Evolutionary conservation across 768 basidiomycete species (phyloP).

Genomic region (Serendipita sp.): DNA sequence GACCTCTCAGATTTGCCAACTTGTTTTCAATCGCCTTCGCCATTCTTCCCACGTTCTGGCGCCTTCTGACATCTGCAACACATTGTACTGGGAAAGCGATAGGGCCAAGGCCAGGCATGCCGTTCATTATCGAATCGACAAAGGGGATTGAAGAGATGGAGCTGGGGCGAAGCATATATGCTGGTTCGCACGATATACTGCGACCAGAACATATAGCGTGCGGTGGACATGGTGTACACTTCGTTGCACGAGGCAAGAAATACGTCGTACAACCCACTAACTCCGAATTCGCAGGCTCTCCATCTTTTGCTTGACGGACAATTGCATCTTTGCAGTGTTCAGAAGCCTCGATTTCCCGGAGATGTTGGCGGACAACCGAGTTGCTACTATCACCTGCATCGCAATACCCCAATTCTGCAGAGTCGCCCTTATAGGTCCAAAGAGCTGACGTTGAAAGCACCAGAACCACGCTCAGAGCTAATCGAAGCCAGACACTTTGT

Average conservation of each 20-base stretch:
- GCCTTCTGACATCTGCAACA: constrained; percentile 59
- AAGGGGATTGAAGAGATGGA: constrained; percentile 15
- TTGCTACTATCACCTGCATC: constrained; percentile 48
- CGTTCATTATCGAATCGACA: constrained; percentile 36
- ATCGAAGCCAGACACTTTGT: not conserved
- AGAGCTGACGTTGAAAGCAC: not conserved
- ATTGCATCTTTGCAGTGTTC: constrained; percentile 30
- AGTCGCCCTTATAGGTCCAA: constrained; percentile 42
- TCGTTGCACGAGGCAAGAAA: constrained; percentile 33
- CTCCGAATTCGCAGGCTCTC: constrained; percentile 19
- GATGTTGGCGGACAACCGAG: constrained; percentile 31
- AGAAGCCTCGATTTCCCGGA: constrained; percentile 28
- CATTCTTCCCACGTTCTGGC: constrained; percentile 51
- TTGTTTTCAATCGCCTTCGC: constrained; percentile 53
- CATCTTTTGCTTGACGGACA: constrained; percentile 15
- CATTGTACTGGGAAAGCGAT: constrained; percentile 63
- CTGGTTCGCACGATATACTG: constrained; percentile 46
- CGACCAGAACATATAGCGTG: constrained; percentile 45
- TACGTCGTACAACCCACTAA: not conserved
- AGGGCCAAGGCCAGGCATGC: constrained; percentile 60
- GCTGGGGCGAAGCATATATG: constrained; percentile 39
- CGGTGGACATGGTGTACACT: constrained; percentile 57
- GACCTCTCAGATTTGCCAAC: constrained; percentile 48
- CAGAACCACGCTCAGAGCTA: not conserved
- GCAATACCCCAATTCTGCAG: constrained; percentile 61